Evolutionary conservation across 371 early-diverging fungal genomes (phyloP).

Genomic region (Syncephalastrum racemosum): DNA sequence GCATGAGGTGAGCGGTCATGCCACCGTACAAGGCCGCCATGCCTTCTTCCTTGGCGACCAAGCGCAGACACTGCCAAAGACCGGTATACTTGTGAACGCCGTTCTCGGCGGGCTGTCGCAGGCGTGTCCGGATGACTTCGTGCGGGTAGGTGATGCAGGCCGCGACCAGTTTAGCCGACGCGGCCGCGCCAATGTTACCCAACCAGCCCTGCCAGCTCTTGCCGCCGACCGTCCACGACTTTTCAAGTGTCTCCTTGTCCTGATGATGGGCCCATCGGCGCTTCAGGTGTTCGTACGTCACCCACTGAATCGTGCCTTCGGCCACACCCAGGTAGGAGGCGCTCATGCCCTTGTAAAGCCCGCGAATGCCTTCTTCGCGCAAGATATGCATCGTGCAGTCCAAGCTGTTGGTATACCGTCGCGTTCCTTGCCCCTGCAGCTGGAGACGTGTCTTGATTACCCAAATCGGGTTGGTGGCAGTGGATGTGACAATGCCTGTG

Average conservation of each 20-base stretch:
- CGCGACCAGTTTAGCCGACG: conserved; percentile 85
- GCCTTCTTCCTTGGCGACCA: conserved; percentile 87
- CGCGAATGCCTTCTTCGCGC: conserved; percentile 76
- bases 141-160: conserved; percentile 86
- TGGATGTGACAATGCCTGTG: conserved; percentile 67
- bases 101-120: conserved; percentile 79
- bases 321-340: conserved; percentile 86
- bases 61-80: conserved; percentile 65
- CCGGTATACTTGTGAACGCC: conserved; percentile 76
- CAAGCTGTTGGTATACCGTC: conserved; percentile 70
- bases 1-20: conserved; percentile 90
- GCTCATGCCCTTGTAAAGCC: conserved; percentile 89
- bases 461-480: conserved; percentile 95
- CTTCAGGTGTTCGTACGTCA: conserved; percentile 92
- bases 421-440: conserved; percentile 58
- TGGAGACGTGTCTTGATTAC: conserved; percentile 95
- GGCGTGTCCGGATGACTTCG: conserved; percentile 62
- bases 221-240: conserved; percentile 26
- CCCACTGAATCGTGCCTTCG: conserved; percentile 93
- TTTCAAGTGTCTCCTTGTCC: conserved; percentile 7
- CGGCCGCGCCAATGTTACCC: conserved; percentile 84
- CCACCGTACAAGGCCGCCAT: conserved; percentile 89
- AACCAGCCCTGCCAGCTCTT: conserved; percentile 56
- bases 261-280: conserved; percentile 25
- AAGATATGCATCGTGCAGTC: conserved; percentile 74